Conservation (phyloP, 129 eudicot species). For the Flaveria bidentis region DNA sequence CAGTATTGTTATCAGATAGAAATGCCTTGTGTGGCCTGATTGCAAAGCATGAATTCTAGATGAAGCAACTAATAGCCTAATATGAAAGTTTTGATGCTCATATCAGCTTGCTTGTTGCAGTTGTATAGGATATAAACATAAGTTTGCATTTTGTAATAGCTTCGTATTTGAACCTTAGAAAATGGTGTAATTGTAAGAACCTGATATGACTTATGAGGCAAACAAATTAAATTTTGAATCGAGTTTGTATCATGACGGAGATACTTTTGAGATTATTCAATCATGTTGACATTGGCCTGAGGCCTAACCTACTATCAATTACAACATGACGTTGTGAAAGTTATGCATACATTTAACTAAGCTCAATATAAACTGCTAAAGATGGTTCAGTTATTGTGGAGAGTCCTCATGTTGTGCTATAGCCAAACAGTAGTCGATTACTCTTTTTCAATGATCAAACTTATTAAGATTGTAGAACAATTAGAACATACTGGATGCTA, state of each 20-base stretch:
- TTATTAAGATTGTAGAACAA: neutral
- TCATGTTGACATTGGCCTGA: neutral
- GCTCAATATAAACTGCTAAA: neutral
- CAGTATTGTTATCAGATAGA: neutral
- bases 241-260: neutral
- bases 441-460: neutral
- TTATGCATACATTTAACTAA: neutral
- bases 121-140: neutral
- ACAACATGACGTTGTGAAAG: neutral
- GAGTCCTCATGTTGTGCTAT: neutral
- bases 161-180: neutral
- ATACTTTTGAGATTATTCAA: neutral
- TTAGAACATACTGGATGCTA: constrained; percentile 1
- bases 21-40: neutral
- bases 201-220: neutral
- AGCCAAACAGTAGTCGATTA: neutral
- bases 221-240: neutral
- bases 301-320: neutral
- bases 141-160: neutral
- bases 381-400: neutral
- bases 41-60: constrained; percentile 5
- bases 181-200: no score
- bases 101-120: constrained; percentile 1
- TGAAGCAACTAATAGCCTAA: neutral
- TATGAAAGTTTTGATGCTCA: neutral